Base-by-base conservation (phyloP, 2,329 filamentous ascomycete species). In the Metarhizium album region DNA sequence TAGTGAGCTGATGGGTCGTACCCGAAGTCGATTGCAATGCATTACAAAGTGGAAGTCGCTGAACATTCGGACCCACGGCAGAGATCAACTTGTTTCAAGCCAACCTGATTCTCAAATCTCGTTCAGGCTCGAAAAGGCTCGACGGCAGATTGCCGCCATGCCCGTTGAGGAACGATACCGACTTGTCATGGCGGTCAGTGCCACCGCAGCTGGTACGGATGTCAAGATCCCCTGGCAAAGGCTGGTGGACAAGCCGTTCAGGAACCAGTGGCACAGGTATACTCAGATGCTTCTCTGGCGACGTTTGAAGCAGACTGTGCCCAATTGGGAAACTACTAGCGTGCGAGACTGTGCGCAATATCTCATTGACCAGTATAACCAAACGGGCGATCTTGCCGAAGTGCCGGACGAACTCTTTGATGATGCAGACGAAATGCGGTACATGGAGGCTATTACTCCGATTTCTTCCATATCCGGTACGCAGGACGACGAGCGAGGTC, bases 11-110 rank as follows among this genome's bases (percentile, higher is more conserved):
- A 82, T 90, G 78, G 73, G 69, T 14, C 70, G 73, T 46, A 80
- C 72, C 8, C 74, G 86, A 43, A 85, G 77, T 54, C 76, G 82
- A 3, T 73, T 86, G 23, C 84, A 87, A 62, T 88, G 84, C 60
- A 72, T 75, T 24, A 73, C 73, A 24, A 89, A 90, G 61, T 89
- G 83, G 82, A 78, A 76, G 53, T 56, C 66, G 7, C 62, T 71
- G 60, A 66, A 70, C 48, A 57, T 68, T 46, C 66, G 67, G 45
- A 61, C 62, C 2, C 53, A 61, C 6, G 62, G 62, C 18, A 63
- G 60, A 24, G 67, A 68, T 47, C 64, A 64, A 52, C 55, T 68
- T 13, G 58, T 57, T 11, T 67, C 66, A 1, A 53, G 57, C 16
- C 56, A 62, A 5, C 61, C 66, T n/a, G 61, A 66, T 37, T 62